A percentile compares a stretch with the other conserved stretches of the same genome.
phyloP scores from a whole-genome alignment of 106 monocot species.

The Dendrobium chrysotoxum region DNA sequence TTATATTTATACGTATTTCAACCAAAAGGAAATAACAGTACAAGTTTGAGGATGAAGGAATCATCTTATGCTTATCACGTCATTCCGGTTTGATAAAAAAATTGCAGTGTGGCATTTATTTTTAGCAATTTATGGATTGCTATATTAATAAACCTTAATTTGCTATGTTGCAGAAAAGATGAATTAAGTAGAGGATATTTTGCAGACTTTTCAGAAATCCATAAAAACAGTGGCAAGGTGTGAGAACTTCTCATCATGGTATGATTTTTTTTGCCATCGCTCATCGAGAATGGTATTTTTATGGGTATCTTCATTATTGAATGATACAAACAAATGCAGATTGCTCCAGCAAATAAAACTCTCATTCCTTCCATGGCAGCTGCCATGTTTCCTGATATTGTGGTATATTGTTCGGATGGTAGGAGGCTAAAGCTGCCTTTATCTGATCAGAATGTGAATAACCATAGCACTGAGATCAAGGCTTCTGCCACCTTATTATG shows the following conservation, averaged over 20 bases:
- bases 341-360: conserved; percentile 80
- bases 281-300: background rate
- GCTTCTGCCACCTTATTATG: conserved; percentile 57
- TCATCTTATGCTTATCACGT: background rate
- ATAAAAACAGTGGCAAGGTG: conserved; percentile 63
- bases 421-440: conserved; percentile 40
- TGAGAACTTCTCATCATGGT: conserved; percentile 10
- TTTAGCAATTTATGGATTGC: background rate
- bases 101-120: background rate
- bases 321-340: conserved; percentile 36
- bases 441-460: conserved; percentile 17
- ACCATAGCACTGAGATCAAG: conserved; percentile 5
- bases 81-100: background rate
- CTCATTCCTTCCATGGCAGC: conserved; percentile 57
- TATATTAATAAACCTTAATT: background rate
- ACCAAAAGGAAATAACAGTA: background rate
- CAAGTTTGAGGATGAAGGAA: background rate
- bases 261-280: conserved; percentile 1
- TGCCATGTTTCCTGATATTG: conserved; percentile 71
- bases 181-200: conserved; percentile 69
- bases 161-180: conserved; percentile 50
- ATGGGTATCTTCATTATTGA: conserved; percentile 4
- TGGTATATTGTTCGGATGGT: conserved; percentile 49
- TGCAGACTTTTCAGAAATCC: conserved; percentile 59
- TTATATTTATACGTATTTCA: background rate